Evolutionary conservation across 2,329 filamentous ascomycete species (phyloP), one percentile per base, ranked within the genome.

Genomic region (Myriangium duriaei): DNA sequence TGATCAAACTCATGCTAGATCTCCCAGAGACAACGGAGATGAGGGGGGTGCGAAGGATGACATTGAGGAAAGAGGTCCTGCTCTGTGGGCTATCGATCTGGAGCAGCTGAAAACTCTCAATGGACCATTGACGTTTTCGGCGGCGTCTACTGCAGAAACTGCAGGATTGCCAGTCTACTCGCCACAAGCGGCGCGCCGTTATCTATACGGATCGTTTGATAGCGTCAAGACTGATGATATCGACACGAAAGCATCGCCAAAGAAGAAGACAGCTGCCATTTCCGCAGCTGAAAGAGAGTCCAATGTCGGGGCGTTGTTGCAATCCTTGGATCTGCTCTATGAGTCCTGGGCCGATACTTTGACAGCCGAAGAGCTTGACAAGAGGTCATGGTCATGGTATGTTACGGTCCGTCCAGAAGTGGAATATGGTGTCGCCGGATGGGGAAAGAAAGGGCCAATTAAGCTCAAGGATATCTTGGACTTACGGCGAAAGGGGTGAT

Each of bases 381-480:
- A 69, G 44, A 71, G 76, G 42, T 81, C 83, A 12, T 92, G 84
- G 82, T 64, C 64, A 9, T 93, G 85, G 85, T 93, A 93, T 57
- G 65, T 80, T 2, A 69, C 72, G 14, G 74, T 87, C 13, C 67
- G 86, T 45, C 85, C 85, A 1, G 77, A 83, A 13, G 80, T 93
- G 2, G 76, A 81, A 42, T 61, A 68, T 40, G 86, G 85, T 0
- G 72, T 74, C 33, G 72, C 75, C 13, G 85, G 86, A 2, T 93
- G 85, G 85, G 85, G 85, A 17, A 81, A 79, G 10, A 91, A 88
- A 57, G 83, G 81, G 1, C 62, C 65, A 38, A 64, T 93, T 17
- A 75, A 67, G 47, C 55, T 92, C 24, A 62, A 62, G 11, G 74
- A 75, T 46, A 82, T 93, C 29, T 54, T 87, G 45, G 67, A 67